phyloP scores from a whole-genome alignment of 306 rosid genomes.

The Vigna trinervia region DNA sequence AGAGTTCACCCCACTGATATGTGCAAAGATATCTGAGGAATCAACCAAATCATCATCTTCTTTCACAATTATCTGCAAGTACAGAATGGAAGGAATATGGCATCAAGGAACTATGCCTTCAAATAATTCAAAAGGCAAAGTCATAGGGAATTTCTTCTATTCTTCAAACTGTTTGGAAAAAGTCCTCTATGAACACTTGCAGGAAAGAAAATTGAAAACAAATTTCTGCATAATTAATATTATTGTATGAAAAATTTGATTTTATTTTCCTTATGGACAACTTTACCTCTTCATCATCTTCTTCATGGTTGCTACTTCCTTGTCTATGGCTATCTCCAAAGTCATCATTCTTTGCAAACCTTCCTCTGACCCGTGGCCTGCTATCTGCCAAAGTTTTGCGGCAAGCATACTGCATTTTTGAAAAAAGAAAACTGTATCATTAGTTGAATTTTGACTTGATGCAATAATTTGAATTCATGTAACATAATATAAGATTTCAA shows the following conservation, averaged over 20 bases:
- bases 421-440: not conserved
- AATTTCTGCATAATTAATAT: too few species aligned
- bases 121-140: slow-evolving; percentile 36
- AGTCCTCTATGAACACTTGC: too few species aligned
- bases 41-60: slow-evolving; percentile 95
- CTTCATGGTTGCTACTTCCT: slow-evolving; percentile 74
- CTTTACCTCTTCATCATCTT: slow-evolving; percentile 83
- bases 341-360: slow-evolving; percentile 96
- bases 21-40: slow-evolving; percentile 95
- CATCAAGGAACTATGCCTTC: slow-evolving; percentile 42
- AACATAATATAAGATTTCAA: slow-evolving; percentile 15
- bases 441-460: slow-evolving; percentile 23
- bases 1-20: slow-evolving; percentile 98
- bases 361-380: slow-evolving; percentile 95
- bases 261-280: too few species aligned
- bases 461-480: not conserved
- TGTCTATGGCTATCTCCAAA: slow-evolving; percentile 74
- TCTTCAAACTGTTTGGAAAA: not conserved
- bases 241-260: too few species aligned
- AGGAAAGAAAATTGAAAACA: too few species aligned
- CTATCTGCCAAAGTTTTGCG: slow-evolving; percentile 96
- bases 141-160: slow-evolving; percentile 31
- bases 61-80: slow-evolving; percentile 80
- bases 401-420: slow-evolving; percentile 83
- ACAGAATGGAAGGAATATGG: slow-evolving; percentile 41